phyloP scores from a whole-genome alignment of 305 asterid species.

The Solanum hybrid region DNA sequence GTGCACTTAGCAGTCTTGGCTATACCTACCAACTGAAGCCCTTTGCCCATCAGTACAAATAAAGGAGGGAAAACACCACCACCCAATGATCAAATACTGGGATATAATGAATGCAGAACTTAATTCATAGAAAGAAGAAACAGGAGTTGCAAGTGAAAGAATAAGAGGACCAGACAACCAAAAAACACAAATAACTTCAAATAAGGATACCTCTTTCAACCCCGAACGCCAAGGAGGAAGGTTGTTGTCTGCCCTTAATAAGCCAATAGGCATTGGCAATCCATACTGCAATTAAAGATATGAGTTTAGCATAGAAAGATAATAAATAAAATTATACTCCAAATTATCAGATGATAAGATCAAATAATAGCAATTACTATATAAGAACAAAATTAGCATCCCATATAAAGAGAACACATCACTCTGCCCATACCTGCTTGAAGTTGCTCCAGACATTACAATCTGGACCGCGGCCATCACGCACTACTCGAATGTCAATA shows the following conservation, averaged over 20 bases:
- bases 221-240: constrained; percentile 97
- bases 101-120: neutral
- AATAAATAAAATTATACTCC: neutral
- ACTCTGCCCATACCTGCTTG: constrained; percentile 50
- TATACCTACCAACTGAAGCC: neutral
- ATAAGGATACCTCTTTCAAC: constrained; percentile 60
- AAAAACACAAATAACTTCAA: neutral
- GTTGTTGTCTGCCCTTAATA: constrained; percentile 92
- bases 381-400: neutral
- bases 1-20: neutral
- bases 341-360: neutral
- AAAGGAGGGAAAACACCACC: neutral
- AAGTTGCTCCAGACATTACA: constrained; percentile 99
- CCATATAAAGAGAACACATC: neutral
- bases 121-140: neutral
- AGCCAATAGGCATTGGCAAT: constrained; percentile 70
- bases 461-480: constrained; percentile 99
- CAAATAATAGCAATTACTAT: neutral
- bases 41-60: neutral
- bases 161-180: constrained; percentile 1
- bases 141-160: neutral
- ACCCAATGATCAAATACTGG: neutral
- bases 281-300: constrained; percentile 59
- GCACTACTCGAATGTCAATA: constrained; percentile 96
- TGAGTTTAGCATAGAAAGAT: neutral